A percentile compares a stretch with the other conserved stretches of the same genome.
These are phyloP conservation scores for Pestalotiopsis sp. DNA, from an alignment of 2,329 filamentous ascomycete species.

Conservation along the genomic window DNA sequence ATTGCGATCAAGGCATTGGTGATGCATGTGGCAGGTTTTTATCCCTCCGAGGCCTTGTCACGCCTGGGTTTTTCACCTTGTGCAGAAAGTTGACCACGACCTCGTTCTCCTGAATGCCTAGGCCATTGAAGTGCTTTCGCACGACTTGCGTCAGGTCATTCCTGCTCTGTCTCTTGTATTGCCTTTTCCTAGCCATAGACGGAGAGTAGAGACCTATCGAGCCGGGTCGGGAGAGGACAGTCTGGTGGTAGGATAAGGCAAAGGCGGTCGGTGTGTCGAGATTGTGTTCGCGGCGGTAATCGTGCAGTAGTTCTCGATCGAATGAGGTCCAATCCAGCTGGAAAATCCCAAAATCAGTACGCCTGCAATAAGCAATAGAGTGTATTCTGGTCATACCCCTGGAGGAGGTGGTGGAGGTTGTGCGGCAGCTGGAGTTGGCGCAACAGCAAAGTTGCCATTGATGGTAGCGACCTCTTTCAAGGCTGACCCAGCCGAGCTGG, in stretches of 20 bases:
- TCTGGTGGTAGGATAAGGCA: constrained; percentile 63
- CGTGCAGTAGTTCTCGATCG: constrained; percentile 69
- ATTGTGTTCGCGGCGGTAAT: constrained; percentile 75
- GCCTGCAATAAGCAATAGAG: constrained; percentile 14
- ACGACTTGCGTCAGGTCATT: constrained; percentile 73
- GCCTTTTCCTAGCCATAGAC: constrained; percentile 71
- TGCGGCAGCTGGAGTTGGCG: constrained; percentile 20
- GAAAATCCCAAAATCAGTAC: constrained; percentile 16
- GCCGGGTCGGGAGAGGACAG: constrained; percentile 61
- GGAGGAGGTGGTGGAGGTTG: constrained; percentile 25
- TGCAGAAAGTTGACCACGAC: constrained; percentile 81
- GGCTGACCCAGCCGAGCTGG: constrained; percentile 53
- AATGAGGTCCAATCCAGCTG: constrained; percentile 71
- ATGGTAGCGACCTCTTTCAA: constrained; percentile 43
- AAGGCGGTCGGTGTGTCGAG: constrained; percentile 74
- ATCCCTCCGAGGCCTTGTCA: constrained; percentile 36
- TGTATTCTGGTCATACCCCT: constrained; percentile 25
- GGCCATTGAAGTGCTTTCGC: constrained; percentile 81
- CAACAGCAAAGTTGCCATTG: constrained; percentile 32
- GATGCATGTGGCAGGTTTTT: constrained; percentile 35
- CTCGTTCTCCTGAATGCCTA: constrained; percentile 80
- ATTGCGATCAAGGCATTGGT: constrained; percentile 31
- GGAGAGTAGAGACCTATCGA: constrained; percentile 74
- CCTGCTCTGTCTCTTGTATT: constrained; percentile 69
- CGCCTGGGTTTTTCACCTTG: constrained; percentile 64